These are phyloP conservation scores for Incumbomyces delicatus DNA, from an alignment of 2,329 filamentous ascomycete genomes.

Conservation along the genomic window DNA sequence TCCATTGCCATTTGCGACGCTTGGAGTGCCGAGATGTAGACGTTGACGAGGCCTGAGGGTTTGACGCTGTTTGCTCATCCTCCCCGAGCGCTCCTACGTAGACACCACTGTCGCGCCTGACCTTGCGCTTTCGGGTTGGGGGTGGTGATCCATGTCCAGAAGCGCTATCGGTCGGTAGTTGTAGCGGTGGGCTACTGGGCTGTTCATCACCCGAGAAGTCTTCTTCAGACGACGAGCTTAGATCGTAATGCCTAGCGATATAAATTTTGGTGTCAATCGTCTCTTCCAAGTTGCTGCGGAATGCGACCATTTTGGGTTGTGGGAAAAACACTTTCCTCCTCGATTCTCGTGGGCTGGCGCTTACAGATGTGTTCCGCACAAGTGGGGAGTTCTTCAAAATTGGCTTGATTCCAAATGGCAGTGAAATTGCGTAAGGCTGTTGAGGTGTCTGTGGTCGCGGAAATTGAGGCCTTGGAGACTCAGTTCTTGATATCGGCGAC, in stretches of 20 bases:
- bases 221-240: conserved; percentile 24
- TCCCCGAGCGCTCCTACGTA: conserved; percentile 5
- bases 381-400: conserved; percentile 41
- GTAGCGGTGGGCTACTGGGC: background rate
- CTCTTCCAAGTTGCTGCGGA: conserved; percentile 47
- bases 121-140: conserved; percentile 12
- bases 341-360: conserved; percentile 29
- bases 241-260: conserved; percentile 46
- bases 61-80: background rate
- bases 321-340: conserved; percentile 40
- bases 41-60: background rate
- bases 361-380: conserved; percentile 29
- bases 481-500: conserved; percentile 27
- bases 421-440: conserved; percentile 28
- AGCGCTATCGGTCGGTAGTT: background rate
- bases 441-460: conserved; percentile 11
- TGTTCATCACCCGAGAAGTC: conserved; percentile 6
- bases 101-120: conserved; percentile 1
- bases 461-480: conserved; percentile 24
- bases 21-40: conserved; percentile 11
- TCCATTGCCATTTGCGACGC: conserved; percentile 19
- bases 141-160: background rate
- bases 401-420: conserved; percentile 35
- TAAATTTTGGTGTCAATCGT: conserved; percentile 49
- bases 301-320: conserved; percentile 48